Evolutionary conservation across 768 basidiomycete species (phyloP), one percentile per base, ranked within the genome.

Genomic region (Floccularia luteovirens): DNA sequence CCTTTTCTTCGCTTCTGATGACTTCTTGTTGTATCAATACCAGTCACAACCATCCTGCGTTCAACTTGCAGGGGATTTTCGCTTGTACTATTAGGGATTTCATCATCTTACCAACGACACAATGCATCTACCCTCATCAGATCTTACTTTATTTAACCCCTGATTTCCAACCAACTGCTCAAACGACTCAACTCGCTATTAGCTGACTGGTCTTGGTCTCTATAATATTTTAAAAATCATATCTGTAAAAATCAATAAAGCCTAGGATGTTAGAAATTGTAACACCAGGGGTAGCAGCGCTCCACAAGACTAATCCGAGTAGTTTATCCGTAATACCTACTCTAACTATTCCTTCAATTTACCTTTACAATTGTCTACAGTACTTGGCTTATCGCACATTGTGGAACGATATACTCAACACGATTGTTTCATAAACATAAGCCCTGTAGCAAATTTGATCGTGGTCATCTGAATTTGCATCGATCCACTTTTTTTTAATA

Each of bases 61-160:
- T 69, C 66, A 69, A 67, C 66, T 65, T 61, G 65, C 66, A 66
- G 61, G 63, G 36, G n/a, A 32, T 14, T 31, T 43, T 38, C 45
- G 25, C 39, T 42, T 46, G 27, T 21, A 25, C 34, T 22, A 33
- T 28, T 39, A 39, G 38, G 28, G 24, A 21, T 39, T 17, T 35
- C 34, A 36, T 42, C 21, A 19, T 36, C 23, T 27, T 24, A 38
- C 30, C 38, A 21, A 32, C 27, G 30, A 24, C 23, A 4, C 25
- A 16, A 37, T 38, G n/a, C 16, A 4, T 13, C 25, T 30, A n/a
- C 22, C 25, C 35, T 23, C 20, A 20, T 17, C 16, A 41, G 24
- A 19, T 20, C 17, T 31, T 40, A 24, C 39, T 35, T 20, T 42
- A 23, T 19, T 36, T 25, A 22, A 32, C 30, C 17, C n/a, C 31